Conservation (phyloP, 768 basidiomycete genomes). For the Hydnomerulius pinastri region DNA sequence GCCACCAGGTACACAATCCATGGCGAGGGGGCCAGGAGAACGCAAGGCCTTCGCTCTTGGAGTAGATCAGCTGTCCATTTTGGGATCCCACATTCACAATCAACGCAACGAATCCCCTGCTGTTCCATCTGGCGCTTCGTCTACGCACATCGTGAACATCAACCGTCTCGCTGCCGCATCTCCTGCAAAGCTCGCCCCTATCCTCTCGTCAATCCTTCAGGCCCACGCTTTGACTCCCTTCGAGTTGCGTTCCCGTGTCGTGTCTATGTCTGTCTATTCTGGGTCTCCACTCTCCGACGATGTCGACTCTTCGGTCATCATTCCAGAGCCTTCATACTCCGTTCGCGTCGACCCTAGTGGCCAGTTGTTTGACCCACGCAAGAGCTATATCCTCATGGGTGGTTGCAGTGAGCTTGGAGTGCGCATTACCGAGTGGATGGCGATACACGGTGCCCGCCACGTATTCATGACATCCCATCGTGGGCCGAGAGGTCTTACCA, state of each 20-base stretch:
- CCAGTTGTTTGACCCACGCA: slow-evolving; percentile 22
- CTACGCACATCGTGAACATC: slow-evolving; percentile 23
- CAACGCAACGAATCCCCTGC: slow-evolving; percentile 14
- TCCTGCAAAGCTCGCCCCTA: slow-evolving; percentile 18
- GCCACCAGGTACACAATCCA: no score
- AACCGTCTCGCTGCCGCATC: slow-evolving; percentile 21
- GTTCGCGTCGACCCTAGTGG: slow-evolving; percentile 14
- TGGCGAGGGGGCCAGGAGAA: no score
- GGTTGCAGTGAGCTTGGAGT: no score
- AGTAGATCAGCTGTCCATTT: slow-evolving; percentile 20
- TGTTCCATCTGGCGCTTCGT: slow-evolving; percentile 19
- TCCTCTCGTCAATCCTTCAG: slow-evolving; percentile 18
- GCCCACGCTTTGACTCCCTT: slow-evolving; percentile 18
- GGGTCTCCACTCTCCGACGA: background rate
- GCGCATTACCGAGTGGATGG: slow-evolving; percentile 31
- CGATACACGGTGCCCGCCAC: slow-evolving; percentile 26
- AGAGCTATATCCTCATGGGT: no score
- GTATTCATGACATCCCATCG: slow-evolving; percentile 23
- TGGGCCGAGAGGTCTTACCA: no score
- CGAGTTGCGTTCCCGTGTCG: background rate
- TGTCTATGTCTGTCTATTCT: slow-evolving; percentile 1
- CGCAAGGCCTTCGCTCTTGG: slow-evolving; percentile 16
- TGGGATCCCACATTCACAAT: slow-evolving; percentile 28
- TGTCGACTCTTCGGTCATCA: slow-evolving; percentile 3
- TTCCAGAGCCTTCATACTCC: background rate